These are phyloP conservation scores for Nakazawaea wyomingensis DNA, from an alignment of 805 yeast species.

Conservation along the genomic window DNA sequence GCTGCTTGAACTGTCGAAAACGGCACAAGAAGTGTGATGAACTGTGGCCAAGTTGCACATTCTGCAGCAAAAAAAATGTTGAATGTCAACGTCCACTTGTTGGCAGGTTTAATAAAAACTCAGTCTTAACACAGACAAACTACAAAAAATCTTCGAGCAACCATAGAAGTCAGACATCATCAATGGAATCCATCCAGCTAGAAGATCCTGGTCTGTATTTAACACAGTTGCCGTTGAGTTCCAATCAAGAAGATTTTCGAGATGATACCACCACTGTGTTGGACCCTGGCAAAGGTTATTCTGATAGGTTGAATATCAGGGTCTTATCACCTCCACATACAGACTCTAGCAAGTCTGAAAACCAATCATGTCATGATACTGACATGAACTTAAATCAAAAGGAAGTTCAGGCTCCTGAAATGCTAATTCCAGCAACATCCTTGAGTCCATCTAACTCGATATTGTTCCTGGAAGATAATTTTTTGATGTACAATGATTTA, in stretches of 20 bases:
- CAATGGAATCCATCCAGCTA: background rate
- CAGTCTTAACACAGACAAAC: background rate
- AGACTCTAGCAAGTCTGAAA: background rate
- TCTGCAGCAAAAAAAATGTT: constrained; percentile 28
- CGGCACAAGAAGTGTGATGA: constrained; percentile 51
- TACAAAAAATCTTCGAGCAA: background rate
- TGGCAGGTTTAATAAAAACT: background rate
- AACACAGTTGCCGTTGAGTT: no score
- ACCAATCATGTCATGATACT: background rate
- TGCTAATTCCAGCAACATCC: background rate
- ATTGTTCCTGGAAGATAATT: constrained; percentile 10
- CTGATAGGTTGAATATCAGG: background rate
- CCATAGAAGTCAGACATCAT: background rate
- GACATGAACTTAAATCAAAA: background rate
- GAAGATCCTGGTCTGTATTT: background rate
- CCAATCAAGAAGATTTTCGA: no score
- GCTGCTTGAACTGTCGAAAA: constrained; percentile 47
- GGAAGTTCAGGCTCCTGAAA: background rate
- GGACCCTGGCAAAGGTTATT: no score
- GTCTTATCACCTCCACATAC: background rate
- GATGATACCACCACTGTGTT: no score
- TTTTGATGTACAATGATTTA: constrained; percentile 20
- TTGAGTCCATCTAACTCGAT: background rate
- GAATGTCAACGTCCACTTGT: constrained; percentile 11
- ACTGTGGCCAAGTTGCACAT: constrained; percentile 37